Conservation (phyloP, 176 grass and related monocot species). For the Oryza rufipogon region DNA sequence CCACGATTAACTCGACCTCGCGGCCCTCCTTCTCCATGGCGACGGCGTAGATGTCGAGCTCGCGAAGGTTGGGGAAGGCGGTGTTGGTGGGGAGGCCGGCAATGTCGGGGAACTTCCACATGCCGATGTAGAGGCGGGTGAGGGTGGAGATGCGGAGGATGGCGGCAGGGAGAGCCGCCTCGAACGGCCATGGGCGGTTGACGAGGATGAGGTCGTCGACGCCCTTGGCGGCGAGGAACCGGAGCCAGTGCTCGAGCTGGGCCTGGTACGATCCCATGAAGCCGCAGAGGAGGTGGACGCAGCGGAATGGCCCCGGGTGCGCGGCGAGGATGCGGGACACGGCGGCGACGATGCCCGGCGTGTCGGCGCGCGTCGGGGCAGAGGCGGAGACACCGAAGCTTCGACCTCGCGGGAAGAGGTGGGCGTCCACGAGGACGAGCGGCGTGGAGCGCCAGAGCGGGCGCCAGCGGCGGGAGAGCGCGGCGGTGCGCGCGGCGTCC, state of each 20-base stretch:
- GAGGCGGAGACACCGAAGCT: background rate
- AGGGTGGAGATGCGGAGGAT: background rate
- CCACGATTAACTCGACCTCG: background rate
- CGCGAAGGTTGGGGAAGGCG: slow-evolving; percentile 8
- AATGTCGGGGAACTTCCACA: slow-evolving; percentile 21
- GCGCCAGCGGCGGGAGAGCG: too few relatives aligned
- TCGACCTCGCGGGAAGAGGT: background rate
- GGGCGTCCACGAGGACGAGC: too few relatives aligned
- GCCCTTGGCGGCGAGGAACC: slow-evolving; percentile 12
- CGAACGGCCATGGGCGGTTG: background rate
- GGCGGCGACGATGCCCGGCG: background rate
- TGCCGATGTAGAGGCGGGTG: background rate
- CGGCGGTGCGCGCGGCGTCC: background rate
- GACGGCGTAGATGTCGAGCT: slow-evolving; percentile 22
- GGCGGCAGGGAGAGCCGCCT: slow-evolving; percentile 16
- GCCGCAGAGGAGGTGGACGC: background rate
- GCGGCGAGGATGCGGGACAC: background rate
- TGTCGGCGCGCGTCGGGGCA: background rate
- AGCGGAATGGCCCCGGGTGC: background rate
- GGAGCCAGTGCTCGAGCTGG: background rate
- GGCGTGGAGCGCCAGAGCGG: too few relatives aligned
- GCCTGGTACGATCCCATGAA: background rate
- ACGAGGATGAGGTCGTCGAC: slow-evolving; percentile 23
- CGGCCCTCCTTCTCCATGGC: background rate
- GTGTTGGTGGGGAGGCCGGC: too few relatives aligned